Evolutionary conservation across 1,284 basidiomycete genomes (phyloP), one percentile per base, ranked within the genome.

Genomic region (Apiotrichum brassicae): DNA sequence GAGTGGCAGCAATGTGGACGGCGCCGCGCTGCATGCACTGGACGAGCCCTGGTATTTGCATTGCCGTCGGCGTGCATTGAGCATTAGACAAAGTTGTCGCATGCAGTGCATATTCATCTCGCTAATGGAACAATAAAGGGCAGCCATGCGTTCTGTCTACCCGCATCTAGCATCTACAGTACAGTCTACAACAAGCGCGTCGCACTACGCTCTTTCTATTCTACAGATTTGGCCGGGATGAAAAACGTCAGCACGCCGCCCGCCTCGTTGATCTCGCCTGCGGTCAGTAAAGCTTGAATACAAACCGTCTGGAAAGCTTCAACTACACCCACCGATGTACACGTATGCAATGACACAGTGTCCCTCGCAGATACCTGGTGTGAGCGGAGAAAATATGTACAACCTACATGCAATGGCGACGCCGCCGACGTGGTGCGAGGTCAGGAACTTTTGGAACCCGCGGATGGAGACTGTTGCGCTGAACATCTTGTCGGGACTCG

Each of bases 221-320:
- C 28, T 30, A 30, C 28, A 30, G 52, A 56, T 44, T 68, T 69
- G 26, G 64, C 66, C 26, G 89, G 89, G 36, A 92, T 84, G 69
- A 91, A 93, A 66, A 88, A 91, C 1, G 89, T 92, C 60, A 92
- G 76, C 23, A 92, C 87, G 1, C 88, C 89, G 36, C 87, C 87
- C 0, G 84, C 81, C 53, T 89, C 85, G 13, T 81, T 81, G 12
- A 85, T 78, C 40, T 88, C 85, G 8, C 89, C 72, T 74, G 49
- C 14, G 12, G 24, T 34, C 43, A 35, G 23, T 6, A n/a, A 7
- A 9, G 4, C 6, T 13, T 11, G 11, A 18, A n/a, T 11, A n/a
- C 20, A 3, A 6, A 3, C 16, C 12, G 2, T 5, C 4, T 19
- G n/a, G 6, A n/a, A 9, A 25, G 12, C 4, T 28, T 13, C 18